Base-by-base conservation (phyloP, 257 asterid genomes). In the Rhazya stricta region DNA sequence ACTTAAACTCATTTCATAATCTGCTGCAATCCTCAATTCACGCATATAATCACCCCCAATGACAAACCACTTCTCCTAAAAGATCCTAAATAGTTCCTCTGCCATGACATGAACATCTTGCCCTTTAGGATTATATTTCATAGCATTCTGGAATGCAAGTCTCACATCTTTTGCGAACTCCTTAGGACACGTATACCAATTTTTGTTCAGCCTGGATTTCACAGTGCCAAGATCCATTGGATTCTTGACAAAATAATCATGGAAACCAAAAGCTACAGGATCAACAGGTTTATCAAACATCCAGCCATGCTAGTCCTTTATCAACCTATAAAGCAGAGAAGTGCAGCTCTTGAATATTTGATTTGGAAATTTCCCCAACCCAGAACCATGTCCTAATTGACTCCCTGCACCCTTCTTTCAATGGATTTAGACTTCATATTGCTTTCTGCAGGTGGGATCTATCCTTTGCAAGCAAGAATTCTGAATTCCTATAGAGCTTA, bases 281-380 rank as follows among this genome's bases (percentile, higher is more conserved):
- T 93, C 93, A 51, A 93, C 98, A 1, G 98, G 97, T 82, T 80
- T 85, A 79, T 86, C 84, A 75, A 93, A 93, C 78, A 93, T 97
- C 98, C 98, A 93, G 39, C 86, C 95, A 76, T 87, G 97, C 84
- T 93, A 91, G 85, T 93, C 97, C 91, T 91, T 93, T 91, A 89
- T 88, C 86, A 93, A 80, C 77, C 89, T 86, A 84, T 93, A 95
- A 57, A 93, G 83, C 76, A 91, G 79, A 13, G 77, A 71, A 37
- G 68, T 80, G 75, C 98, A 91, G 65, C 76, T 91, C 85, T 91
- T 93, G 57, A 86, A 45, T 16, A 86, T 79, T 69, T 86, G 89
- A 76, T 67, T 87, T 6, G 98, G 82, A 72, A 89, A 85, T 77
- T 77, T 90, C 57, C 61, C 82, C 43, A 48, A 69, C 1, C 60